Conservation (phyloP, 73 alveolate genomes). For the Stentor coeruleus region DNA sequence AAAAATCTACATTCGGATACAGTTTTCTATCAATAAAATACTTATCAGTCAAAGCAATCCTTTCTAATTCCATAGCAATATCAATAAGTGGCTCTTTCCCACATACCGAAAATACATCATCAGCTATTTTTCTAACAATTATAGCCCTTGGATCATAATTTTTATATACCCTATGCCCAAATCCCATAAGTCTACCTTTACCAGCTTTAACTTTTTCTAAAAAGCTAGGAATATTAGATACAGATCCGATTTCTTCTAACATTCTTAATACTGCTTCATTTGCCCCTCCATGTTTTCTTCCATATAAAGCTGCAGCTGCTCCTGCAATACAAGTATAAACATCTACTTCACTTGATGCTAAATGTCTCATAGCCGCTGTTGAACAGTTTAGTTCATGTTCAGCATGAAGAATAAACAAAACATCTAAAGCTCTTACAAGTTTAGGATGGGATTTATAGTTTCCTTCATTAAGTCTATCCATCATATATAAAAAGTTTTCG, state of each 20-base stretch:
- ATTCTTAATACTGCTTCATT: slow-evolving; percentile 88
- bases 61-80: slow-evolving; percentile 82
- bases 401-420: slow-evolving; percentile 82
- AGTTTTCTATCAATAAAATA: slow-evolving; percentile 72
- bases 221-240: slow-evolving; percentile 71
- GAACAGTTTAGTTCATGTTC: slow-evolving; percentile 93
- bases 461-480: slow-evolving; percentile 59
- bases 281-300: slow-evolving; percentile 92
- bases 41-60: slow-evolving; percentile 76
- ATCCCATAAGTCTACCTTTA: slow-evolving; percentile 73
- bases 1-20: slow-evolving; percentile 89
- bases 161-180: slow-evolving; percentile 89
- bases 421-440: slow-evolving; percentile 69
- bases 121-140: slow-evolving; percentile 70
- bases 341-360: slow-evolving; percentile 68
- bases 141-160: slow-evolving; percentile 84
- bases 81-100: slow-evolving; percentile 87
- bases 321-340: slow-evolving; percentile 80
- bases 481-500: slow-evolving; percentile 82
- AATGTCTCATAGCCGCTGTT: slow-evolving; percentile 86
- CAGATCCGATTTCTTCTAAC: slow-evolving; percentile 78
- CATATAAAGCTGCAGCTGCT: slow-evolving; percentile 87
- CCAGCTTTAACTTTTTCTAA: slow-evolving; percentile 75
- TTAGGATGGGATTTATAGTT: slow-evolving; percentile 75
- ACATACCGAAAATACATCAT: slow-evolving; percentile 68